These are phyloP conservation scores for Aspergillus clavatus DNA, from an alignment of 2,329 filamentous ascomycete genomes.

Conservation along the genomic window DNA sequence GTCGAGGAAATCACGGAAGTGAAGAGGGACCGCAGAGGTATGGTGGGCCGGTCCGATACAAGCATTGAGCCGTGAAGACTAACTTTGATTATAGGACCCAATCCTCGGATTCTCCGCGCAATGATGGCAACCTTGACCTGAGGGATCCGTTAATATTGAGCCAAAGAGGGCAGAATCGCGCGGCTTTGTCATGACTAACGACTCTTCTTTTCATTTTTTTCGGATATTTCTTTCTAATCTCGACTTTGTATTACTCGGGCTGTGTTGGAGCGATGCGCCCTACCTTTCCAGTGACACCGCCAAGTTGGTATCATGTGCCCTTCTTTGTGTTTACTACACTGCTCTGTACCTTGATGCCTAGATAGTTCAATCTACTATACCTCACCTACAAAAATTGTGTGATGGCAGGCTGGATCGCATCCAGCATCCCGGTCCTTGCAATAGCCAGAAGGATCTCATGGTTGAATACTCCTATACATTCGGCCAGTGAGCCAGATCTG, in stretches of 20 bases:
- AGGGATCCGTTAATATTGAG: conserved; percentile 12
- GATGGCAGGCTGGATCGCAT: no score
- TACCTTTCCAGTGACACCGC: no score
- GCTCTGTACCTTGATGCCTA: no score
- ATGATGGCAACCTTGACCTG: conserved; percentile 68
- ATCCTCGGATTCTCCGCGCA: conserved; percentile 59
- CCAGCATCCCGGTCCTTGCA: no score
- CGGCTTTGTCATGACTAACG: conserved; percentile 3
- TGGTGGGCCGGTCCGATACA: conserved; percentile 52
- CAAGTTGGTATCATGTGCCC: no score
- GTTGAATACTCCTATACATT: no score
- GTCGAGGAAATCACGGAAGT: conserved; percentile 55
- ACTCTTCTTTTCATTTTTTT: conserved; percentile 2
- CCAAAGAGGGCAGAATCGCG: neutral
- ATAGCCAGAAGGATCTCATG: no score
- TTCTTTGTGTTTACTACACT: no score
- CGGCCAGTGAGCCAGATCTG: no score
- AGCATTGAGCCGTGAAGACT: conserved; percentile 14
- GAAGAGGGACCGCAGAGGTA: conserved; percentile 93
- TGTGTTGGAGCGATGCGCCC: no score
- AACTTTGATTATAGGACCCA: conserved; percentile 50
- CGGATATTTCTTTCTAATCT: neutral
- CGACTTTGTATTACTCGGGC: neutral
- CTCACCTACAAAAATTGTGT: no score
- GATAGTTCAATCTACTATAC: no score